Evolutionary conservation across 148 eudicot genomes (phyloP).

Genomic region (Heliamphora exappendiculata): DNA sequence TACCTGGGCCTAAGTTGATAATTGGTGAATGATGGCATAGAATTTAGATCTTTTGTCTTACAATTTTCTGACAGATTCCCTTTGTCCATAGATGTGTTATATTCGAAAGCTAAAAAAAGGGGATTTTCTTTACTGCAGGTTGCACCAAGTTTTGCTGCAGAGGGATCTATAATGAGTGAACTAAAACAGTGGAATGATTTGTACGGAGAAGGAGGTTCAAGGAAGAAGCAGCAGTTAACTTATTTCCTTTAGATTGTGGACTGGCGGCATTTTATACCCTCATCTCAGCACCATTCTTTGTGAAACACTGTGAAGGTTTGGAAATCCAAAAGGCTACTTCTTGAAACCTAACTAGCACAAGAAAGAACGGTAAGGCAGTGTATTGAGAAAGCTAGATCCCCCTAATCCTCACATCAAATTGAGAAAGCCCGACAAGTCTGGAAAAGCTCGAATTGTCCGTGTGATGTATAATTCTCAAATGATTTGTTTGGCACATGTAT

Average conservation of each 20-base stretch:
- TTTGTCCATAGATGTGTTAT: background rate
- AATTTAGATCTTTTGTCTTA: background rate
- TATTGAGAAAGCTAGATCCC: background rate
- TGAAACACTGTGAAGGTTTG: slow-evolving; percentile 6
- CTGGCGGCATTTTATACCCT: background rate
- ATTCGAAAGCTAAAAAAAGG: background rate
- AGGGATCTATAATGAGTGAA: slow-evolving; percentile 76
- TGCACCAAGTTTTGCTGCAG: slow-evolving; percentile 82
- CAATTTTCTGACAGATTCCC: background rate
- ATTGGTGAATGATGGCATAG: background rate
- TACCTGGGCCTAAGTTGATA: background rate
- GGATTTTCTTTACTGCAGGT: slow-evolving; percentile 43
- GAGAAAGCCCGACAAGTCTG: background rate
- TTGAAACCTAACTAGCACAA: background rate
- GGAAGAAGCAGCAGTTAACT: slow-evolving; percentile 79
- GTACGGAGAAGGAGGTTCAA: slow-evolving; percentile 92
- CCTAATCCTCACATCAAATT: background rate
- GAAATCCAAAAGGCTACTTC: background rate
- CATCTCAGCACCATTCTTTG: background rate
- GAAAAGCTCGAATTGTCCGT: slow-evolving; percentile 8
- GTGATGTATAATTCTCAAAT: background rate
- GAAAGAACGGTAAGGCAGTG: background rate
- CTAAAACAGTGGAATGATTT: slow-evolving; percentile 88
- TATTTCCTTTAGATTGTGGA: slow-evolving; percentile 55
- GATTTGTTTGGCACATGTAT: slow-evolving; percentile 10